Evolutionary conservation across 805 yeast species (phyloP).

Genomic region (Metschnikowia gelsemii): DNA sequence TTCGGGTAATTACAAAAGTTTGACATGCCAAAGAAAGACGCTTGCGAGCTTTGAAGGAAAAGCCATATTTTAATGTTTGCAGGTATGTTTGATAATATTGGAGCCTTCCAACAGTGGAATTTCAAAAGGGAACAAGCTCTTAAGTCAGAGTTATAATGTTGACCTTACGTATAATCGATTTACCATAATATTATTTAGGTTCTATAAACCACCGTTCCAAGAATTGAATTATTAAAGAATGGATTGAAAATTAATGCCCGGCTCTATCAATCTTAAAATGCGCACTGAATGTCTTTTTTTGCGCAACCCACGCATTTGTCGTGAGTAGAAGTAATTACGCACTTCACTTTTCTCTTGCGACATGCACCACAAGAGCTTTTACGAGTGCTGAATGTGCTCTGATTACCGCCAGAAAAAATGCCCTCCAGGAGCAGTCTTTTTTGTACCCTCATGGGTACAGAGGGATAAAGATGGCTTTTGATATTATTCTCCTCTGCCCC

Average conservation of each 20-base stretch:
- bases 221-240: constrained; percentile 2
- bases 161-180: neutral
- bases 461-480: neutral
- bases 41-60: too few species aligned
- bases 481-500: neutral
- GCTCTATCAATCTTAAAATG: constrained; percentile 2
- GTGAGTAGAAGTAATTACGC: constrained; percentile 32
- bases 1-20: too few species aligned
- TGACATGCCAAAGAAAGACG: too few species aligned
- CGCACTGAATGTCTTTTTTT: constrained; percentile 38
- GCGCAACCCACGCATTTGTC: constrained; percentile 42
- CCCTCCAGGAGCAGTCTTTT: constrained; percentile 12
- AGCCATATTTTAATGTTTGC: too few species aligned
- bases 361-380: constrained; percentile 42
- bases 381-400: constrained; percentile 17
- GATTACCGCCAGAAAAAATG: neutral
- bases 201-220: constrained; percentile 4
- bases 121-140: neutral
- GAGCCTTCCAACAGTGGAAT: neutral
- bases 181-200: neutral
- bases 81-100: neutral
- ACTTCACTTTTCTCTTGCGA: constrained; percentile 45
- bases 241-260: neutral
- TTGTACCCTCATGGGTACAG: constrained; percentile 3
- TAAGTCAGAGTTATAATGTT: neutral